Evolutionary conservation across 768 basidiomycete genomes (phyloP), one percentile per base, ranked within the genome.

Genomic region (Hygrocybe coccinea): DNA sequence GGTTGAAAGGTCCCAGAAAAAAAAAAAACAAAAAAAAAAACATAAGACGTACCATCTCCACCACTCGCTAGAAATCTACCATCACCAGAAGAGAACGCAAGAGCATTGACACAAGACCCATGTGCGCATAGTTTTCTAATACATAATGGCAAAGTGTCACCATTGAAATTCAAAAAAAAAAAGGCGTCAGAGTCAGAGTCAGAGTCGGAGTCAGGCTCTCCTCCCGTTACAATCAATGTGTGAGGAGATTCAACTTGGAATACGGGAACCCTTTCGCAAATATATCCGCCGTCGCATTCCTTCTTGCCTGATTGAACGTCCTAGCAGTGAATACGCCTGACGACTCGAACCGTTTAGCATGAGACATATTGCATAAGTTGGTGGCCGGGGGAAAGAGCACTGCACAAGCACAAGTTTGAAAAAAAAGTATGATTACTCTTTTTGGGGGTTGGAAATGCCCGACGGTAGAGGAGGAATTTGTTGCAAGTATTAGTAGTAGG

Each of bases 51-150:
- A 85, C 84, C 85, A 67, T 87, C 86, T 34, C 86, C 86, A 25
- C 83, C 86, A 61, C 82, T 85, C 2, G 84, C 85, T 38, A 87
- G 65, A 70, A 83, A 85, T 54, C 80, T 74, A 1, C 82, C 84
- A 33, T 79, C 78, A 7, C 75, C 68, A n/a, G 78, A 77, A 2
- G 85, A 86, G 56, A 86, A 86, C 1, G 75, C 65, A 15, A 87
- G 75, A 10, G 77, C 77, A 63, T 87, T 87, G 43, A 87, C 78
- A 65, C 86, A 87, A 9, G 85, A 84, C 34, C 68, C 73, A 64
- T 87, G 86, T 3, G 72, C 78, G 12, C 57, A 41, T 11, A 79
- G 60, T 51, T 69, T 73, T 41, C 76, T 78, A 59, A 2, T n/a
- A n/a, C n/a, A n/a, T n/a, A n/a, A n/a, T n/a, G n/a, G n/a, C n/a